Evolutionary conservation across 495 filamentous ascomycete species (phyloP).

Genomic region (Antarctomyces pellizariae): DNA sequence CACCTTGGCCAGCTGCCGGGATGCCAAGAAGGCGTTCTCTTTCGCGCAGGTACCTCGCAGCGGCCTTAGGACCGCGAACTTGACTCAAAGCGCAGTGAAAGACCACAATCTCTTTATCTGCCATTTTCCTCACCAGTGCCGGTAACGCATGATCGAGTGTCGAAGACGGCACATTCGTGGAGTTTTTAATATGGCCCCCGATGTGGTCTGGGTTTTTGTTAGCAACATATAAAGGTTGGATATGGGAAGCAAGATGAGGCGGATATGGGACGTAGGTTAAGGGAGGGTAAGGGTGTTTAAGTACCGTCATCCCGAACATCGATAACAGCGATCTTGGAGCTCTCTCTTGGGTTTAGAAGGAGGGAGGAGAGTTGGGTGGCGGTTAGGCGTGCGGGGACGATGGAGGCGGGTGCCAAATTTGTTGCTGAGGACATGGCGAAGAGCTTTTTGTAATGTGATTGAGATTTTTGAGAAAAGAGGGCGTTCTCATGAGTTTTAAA

Average conservation of each 20-base stretch:
- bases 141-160: constrained; percentile 54
- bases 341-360: constrained; percentile 1
- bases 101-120: constrained; percentile 59
- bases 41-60: constrained; percentile 43
- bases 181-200: constrained; percentile 70
- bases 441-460: too few relatives aligned
- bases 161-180: constrained; percentile 49
- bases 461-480: too few relatives aligned
- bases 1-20: neutral
- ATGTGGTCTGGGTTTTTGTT: constrained; percentile 40
- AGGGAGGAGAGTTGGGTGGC: constrained; percentile 3
- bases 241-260: constrained; percentile 1
- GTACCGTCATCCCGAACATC: constrained; percentile 72
- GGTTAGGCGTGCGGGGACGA: constrained; percentile 12
- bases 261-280: constrained; percentile 1
- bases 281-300: too few relatives aligned
- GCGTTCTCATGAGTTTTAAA: too few relatives aligned
- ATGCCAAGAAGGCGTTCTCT: constrained; percentile 22
- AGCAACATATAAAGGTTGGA: neutral
- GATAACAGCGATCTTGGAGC: constrained; percentile 43
- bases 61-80: constrained; percentile 55
- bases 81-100: constrained; percentile 95
- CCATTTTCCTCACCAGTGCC: constrained; percentile 54
- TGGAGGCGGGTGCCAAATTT: constrained; percentile 12
- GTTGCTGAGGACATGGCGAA: too few relatives aligned